phyloP scores from a whole-genome alignment of 306 rosid species.

The peach (Prunus persica) region Prunus_persica_NCBIv2 NC_034015.1:10103501-10104000 shows the following conservation, averaged over 20 bases:
- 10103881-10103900: conserved; percentile 46
- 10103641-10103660: conserved; percentile 36
- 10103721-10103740: conserved; percentile 62
- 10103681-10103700: conserved; percentile 66
- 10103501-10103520: conserved; percentile 48
- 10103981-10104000: conserved; percentile 5
- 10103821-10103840: conserved; percentile 56
- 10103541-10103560: conserved; percentile 99
- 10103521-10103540: conserved; percentile 74
- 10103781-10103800: conserved; percentile 74
- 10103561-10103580: conserved; percentile 47
- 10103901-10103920: conserved; percentile 51
- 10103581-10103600: not conserved
- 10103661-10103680: conserved; percentile 75
- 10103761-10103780: conserved; percentile 86
- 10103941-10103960: not conserved
- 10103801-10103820: conserved; percentile 59
- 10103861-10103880: conserved; percentile 60
- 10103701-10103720: conserved; percentile 73
- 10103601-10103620: not conserved
- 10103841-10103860: conserved; percentile 47
- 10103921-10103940: conserved; percentile 32
- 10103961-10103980: not conserved
- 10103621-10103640: not conserved
- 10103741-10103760: conserved; percentile 68